These are phyloP conservation scores for Allomyces javanicus DNA, from an alignment of 192 early-diverging fungal genomes.

Conservation along the genomic window DNA sequence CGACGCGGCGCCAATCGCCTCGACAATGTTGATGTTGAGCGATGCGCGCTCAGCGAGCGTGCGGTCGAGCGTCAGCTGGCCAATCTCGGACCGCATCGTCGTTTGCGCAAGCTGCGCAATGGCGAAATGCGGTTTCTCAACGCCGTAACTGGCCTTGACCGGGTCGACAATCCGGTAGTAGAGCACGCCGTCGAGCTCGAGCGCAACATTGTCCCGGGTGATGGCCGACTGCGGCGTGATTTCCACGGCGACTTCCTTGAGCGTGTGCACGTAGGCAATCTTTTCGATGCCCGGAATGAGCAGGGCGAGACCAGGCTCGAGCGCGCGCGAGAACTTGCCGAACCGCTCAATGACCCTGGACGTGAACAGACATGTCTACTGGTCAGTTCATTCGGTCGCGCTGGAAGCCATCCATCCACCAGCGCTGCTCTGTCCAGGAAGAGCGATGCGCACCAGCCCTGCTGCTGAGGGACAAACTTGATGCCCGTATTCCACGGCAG, in stretches of 20 bases:
- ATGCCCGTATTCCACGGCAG: conserved; percentile 18
- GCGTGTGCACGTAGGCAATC: conserved; percentile 76
- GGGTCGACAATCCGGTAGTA: conserved; percentile 46
- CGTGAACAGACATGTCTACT: too few relatives aligned
- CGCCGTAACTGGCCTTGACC: conserved; percentile 66
- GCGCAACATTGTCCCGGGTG: conserved; percentile 71
- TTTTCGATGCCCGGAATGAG: conserved; percentile 73
- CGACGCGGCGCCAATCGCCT: conserved; percentile 80
- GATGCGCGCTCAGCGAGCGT: conserved; percentile 85
- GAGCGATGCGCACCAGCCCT: conserved; percentile 9
- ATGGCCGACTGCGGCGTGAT: conserved; percentile 2
- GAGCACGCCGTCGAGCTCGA: conserved; percentile 88
- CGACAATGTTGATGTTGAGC: conserved; percentile 82
- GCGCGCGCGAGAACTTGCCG: conserved; percentile 63
- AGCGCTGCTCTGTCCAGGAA: too few relatives aligned
- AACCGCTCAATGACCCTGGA: conserved; percentile 95
- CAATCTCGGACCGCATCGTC: conserved; percentile 97
- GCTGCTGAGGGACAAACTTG: conserved; percentile 97
- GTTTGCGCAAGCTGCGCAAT: conserved; percentile 95
- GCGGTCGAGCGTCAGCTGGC: conserved; percentile 89
- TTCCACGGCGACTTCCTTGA: conserved; percentile 67
- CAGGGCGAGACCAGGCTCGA: conserved; percentile 80
- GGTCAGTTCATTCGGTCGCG: too few relatives aligned
- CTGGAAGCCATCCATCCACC: too few relatives aligned
- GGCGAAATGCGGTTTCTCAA: conserved; percentile 87